Evolutionary conservation across 306 rosid genomes (phyloP).

Genomic region (Crataegus laevigata): DNA sequence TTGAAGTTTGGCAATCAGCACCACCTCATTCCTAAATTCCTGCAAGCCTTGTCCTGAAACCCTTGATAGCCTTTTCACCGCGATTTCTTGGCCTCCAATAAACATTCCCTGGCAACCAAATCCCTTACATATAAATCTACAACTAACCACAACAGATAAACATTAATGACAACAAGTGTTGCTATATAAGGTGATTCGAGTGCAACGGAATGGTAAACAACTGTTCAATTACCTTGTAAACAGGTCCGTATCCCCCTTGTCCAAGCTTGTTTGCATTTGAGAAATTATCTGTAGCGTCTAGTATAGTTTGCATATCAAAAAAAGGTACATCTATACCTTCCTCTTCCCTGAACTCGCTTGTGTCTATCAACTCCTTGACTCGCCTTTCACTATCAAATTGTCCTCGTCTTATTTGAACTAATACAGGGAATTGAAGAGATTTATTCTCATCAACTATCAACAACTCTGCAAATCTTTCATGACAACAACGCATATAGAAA

Average conservation of each 20-base stretch:
- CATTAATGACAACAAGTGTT: background rate
- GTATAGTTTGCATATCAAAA: conserved; percentile 44
- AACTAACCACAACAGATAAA: background rate
- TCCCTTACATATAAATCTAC: background rate
- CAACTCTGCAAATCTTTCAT: background rate
- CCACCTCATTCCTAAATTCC: conserved; percentile 66
- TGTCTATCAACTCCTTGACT: conserved; percentile 35
- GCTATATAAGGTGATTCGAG: no score
- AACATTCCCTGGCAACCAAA: conserved; percentile 38
- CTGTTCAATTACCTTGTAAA: conserved; percentile 38
- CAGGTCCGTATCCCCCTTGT: conserved; percentile 65
- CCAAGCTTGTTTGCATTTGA: conserved; percentile 54
- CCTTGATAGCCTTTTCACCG: conserved; percentile 61
- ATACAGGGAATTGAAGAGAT: background rate
- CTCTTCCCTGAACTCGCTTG: conserved; percentile 35
- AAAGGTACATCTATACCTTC: conserved; percentile 48
- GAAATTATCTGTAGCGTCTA: conserved; percentile 47
- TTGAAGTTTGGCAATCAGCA: conserved; percentile 65
- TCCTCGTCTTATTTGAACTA: background rate
- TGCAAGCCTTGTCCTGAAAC: conserved; percentile 61
- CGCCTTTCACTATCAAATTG: conserved; percentile 19
- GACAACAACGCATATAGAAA: background rate
- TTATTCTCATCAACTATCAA: no score
- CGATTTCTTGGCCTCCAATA: conserved; percentile 52
- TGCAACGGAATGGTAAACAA: no score